These are phyloP conservation scores for Ilyonectria destructans DNA, from an alignment of 2,329 filamentous ascomycete genomes.

Conservation along the genomic window DNA sequence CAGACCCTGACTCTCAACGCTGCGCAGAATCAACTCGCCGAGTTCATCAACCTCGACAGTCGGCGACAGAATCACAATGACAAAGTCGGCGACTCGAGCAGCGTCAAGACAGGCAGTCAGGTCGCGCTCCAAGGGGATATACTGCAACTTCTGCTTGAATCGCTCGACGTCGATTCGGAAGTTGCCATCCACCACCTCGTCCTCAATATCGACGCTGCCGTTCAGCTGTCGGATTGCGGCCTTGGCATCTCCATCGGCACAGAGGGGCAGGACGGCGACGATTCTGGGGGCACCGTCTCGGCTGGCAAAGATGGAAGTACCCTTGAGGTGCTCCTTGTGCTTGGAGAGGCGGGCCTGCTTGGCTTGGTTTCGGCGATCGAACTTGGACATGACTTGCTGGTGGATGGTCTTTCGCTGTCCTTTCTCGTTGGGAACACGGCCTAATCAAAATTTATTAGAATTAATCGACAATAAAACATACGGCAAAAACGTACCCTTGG, in stretches of 20 bases:
- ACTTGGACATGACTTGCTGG: conserved; percentile 97
- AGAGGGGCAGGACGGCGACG: conserved; percentile 90
- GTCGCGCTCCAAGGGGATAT: conserved; percentile 82
- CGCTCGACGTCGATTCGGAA: conserved; percentile 83
- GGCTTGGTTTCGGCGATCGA: conserved; percentile 94
- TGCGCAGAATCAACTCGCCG: conserved; percentile 88
- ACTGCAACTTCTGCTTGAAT: conserved; percentile 96
- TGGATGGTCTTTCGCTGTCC: conserved; percentile 89
- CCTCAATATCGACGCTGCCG: conserved; percentile 83
- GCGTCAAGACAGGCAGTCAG: conserved; percentile 87
- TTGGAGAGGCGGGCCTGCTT: conserved; percentile 91
- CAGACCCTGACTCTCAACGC: conserved; percentile 93
- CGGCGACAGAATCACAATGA: conserved; percentile 88
- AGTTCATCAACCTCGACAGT: conserved; percentile 87
- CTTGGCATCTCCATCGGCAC: conserved; percentile 78
- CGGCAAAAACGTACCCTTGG: conserved; percentile 77
- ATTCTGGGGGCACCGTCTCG: conserved; percentile 89
- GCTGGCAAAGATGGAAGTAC: conserved; percentile 87
- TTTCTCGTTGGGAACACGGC: conserved; percentile 83
- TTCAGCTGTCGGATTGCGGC: conserved; percentile 81
- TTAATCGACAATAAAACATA: neutral
- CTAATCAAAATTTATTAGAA: conserved; percentile 59
- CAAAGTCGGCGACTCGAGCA: conserved; percentile 90
- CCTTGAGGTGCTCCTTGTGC: conserved; percentile 85
- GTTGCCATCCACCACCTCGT: conserved; percentile 72